Evolutionary conservation across 2,329 filamentous ascomycete genomes (phyloP), one percentile per base, ranked within the genome.

Genomic region (Piedraia hortae): DNA sequence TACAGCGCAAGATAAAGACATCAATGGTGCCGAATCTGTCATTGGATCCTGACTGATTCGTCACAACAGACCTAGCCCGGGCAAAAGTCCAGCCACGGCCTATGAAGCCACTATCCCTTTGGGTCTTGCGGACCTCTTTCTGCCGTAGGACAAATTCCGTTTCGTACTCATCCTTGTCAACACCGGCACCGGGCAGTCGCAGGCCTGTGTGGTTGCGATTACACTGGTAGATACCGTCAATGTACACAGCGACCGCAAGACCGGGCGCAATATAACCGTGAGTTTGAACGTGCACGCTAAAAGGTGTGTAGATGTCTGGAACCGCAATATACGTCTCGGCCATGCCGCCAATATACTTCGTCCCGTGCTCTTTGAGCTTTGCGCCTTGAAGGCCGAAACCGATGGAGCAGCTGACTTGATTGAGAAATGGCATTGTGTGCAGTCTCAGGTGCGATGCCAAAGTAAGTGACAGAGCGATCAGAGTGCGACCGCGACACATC

Each of bases 351-450:
- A 44, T 45, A 31, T 61, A 62, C 9, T 33, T 34, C 8, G 50
- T 51, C 15, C 43, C 46, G 30, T 54, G 53, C 38, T 62, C 58
- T 22, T 44, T 46, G 17, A 62, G 42, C 5, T 42, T 38, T 8
- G 40, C 34, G 17, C 46, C 41, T n/a, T 42, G 41, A n/a, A 42
- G 35, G 5, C 46, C 41, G 22, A 55, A 47, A 42, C 59, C 50
- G 18, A 62, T 45, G 16, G 45, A 45, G 44, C 58, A 62, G 10
- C 35, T 45, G 14, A 62, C 42, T 14, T 57, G 48, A 33, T 54
- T 58, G 26, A 60, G 48, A 4, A 43, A 48, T 5, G 58, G 58
- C 58, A 62, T 62, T n/a, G n/a, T n/a, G n/a, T n/a, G n/a, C n/a
- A n/a, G n/a, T n/a, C n/a, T n/a, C n/a, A n/a, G n/a, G n/a, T n/a